These are phyloP conservation scores for Thalassiosira hispida DNA, from an alignment of 352 stramenopile species.

Conservation along the genomic window DNA sequence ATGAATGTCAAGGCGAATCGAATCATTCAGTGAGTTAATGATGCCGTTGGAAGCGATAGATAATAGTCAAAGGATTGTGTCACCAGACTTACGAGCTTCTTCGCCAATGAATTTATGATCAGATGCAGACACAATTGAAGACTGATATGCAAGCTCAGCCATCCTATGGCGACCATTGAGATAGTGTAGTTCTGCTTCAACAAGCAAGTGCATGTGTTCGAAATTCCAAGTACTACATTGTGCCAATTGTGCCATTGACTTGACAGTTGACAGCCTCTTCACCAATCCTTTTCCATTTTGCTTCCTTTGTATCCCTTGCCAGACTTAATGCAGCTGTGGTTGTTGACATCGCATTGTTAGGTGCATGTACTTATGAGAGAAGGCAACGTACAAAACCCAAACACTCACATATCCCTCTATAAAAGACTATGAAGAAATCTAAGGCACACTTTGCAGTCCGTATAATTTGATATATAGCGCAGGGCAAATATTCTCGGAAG, in stretches of 20 bases:
- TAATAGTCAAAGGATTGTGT: neutral
- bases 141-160: slow-evolving; percentile 26
- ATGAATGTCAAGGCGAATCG: too few relatives aligned
- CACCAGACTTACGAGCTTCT: slow-evolving; percentile 5
- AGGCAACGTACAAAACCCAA: neutral
- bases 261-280: slow-evolving; percentile 17
- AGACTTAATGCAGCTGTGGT: slow-evolving; percentile 7
- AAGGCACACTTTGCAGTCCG: neutral
- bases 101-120: slow-evolving; percentile 13
- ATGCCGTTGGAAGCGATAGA: neutral
- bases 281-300: neutral
- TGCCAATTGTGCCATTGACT: too few relatives aligned
- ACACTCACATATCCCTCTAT: slow-evolving; percentile 13
- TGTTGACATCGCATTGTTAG: too few relatives aligned
- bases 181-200: slow-evolving; percentile 31
- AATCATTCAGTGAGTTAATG: too few relatives aligned
- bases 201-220: neutral
- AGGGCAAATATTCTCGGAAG: slow-evolving; percentile 4
- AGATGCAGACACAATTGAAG: slow-evolving; percentile 22
- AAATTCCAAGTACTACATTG: too few relatives aligned
- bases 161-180: slow-evolving; percentile 14
- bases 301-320: slow-evolving; percentile 21
- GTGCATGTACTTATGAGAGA: too few relatives aligned
- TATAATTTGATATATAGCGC: neutral
- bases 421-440: slow-evolving; percentile 12